Evolutionary conservation across 768 basidiomycete genomes (phyloP).

Genomic region (Dendrothele bispora): DNA sequence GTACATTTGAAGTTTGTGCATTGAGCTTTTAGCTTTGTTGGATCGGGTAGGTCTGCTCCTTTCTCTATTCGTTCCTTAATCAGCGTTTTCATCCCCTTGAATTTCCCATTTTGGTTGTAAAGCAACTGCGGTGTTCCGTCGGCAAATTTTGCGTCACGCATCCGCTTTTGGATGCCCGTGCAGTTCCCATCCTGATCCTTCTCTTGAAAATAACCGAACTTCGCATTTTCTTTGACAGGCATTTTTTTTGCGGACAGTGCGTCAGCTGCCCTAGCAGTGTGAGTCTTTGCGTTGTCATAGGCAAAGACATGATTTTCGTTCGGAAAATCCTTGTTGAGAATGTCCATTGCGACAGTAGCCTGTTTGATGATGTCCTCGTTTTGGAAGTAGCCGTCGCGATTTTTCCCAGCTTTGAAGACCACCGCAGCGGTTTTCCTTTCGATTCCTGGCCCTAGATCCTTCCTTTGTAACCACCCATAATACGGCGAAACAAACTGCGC

Average conservation of each 20-base stretch:
- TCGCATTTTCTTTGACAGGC: constrained; percentile 8
- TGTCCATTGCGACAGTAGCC: no score
- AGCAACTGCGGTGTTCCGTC: constrained; percentile 18
- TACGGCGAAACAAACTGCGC: constrained; percentile 34
- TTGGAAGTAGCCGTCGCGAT: constrained; percentile 23
- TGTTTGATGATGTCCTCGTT: no score
- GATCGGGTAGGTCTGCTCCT: neutral
- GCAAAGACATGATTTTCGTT: no score
- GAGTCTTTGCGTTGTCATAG: constrained; percentile 15
- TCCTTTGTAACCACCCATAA: constrained; percentile 24
- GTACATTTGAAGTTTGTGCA: constrained; percentile 16
- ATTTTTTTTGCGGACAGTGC: constrained; percentile 21
- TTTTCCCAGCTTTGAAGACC: constrained; percentile 22
- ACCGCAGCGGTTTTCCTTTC: constrained; percentile 13
- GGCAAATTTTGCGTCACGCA: constrained; percentile 11
- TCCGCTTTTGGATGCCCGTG: constrained; percentile 9
- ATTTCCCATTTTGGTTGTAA: constrained; percentile 16
- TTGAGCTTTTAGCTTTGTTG: neutral
- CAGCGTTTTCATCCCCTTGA: constrained; percentile 23
- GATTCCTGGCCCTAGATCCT: constrained; percentile 13
- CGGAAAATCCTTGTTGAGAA: no score
- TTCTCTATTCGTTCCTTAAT: constrained; percentile 10
- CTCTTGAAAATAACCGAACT: neutral
- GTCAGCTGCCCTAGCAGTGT: constrained; percentile 20
- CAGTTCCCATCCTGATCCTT: neutral